A percentile compares a stretch with the other conserved stretches of the same genome.
Evolutionary conservation across 1,284 basidiomycete species (phyloP).

Genomic region (Puccinia brachypodii): DNA sequence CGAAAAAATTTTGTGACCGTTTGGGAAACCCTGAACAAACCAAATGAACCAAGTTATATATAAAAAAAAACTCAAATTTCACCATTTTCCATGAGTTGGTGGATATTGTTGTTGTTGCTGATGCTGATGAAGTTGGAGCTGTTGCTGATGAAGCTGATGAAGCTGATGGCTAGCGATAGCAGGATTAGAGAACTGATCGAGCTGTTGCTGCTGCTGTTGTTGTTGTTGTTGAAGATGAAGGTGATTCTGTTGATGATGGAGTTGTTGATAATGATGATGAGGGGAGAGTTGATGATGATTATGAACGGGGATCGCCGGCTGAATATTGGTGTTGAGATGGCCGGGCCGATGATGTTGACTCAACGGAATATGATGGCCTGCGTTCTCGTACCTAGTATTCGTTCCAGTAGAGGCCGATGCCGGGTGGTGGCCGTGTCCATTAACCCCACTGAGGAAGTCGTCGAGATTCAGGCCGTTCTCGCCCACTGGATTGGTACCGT

Average conservation of each 20-base stretch:
- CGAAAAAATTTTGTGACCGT: too few species aligned
- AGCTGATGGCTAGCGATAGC: not conserved
- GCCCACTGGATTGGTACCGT: too few species aligned
- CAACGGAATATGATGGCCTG: not conserved
- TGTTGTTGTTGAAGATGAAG: not conserved
- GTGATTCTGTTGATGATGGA: not conserved
- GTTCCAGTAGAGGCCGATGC: not conserved
- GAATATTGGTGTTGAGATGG: not conserved
- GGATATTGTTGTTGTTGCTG: not conserved
- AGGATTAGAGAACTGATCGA: constrained; percentile 2
- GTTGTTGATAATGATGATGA: not conserved
- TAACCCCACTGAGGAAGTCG: not conserved
- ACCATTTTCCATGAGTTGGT: constrained; percentile 3
- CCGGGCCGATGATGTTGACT: not conserved
- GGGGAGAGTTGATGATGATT: not conserved
- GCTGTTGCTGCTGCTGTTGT: not conserved
- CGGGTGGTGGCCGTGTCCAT: not conserved
- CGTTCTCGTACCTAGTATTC: not conserved
- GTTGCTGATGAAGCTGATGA: not conserved
- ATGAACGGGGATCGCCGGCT: not conserved
- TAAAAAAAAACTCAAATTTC: not conserved
- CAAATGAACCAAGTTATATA: not conserved
- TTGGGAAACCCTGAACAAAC: too few species aligned
- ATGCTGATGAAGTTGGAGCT: not conserved
- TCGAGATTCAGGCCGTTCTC: not conserved